phyloP scores from a whole-genome alignment of 108 stramenopile species.

The Chaetoceros muelleri region DNA sequence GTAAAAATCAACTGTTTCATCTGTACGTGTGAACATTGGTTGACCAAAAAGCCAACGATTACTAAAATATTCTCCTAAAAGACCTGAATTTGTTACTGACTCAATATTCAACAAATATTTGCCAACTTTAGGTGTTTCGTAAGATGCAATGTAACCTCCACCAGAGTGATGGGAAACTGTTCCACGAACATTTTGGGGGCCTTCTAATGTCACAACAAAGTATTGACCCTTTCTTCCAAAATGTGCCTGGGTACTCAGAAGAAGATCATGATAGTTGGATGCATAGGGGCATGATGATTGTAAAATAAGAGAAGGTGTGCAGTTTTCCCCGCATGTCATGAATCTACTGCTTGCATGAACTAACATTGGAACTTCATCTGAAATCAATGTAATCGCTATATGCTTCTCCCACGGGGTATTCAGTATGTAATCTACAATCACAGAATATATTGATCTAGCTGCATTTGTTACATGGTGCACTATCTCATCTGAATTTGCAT shows the following conservation, averaged over 20 bases:
- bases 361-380: conserved; percentile 9
- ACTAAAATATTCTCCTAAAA: conserved; percentile 73
- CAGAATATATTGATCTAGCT: conserved; percentile 24
- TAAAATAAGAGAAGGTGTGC: conserved; percentile 5
- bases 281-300: conserved; percentile 13
- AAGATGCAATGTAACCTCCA: conserved; percentile 41
- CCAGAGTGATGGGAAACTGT: conserved; percentile 13
- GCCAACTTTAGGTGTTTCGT: conserved; percentile 45
- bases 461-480: conserved; percentile 21
- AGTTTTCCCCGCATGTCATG: conserved; percentile 8
- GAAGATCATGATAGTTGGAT: conserved; percentile 6
- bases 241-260: conserved; percentile 9
- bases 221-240: conserved; percentile 43
- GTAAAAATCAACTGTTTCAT: conserved; percentile 47
- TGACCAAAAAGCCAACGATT: conserved; percentile 62
- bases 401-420: conserved; percentile 4
- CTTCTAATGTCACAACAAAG: conserved; percentile 37
- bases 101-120: conserved; percentile 37
- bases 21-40: conserved; percentile 35
- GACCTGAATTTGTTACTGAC: conserved; percentile 35
- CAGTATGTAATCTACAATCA: conserved; percentile 9
- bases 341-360: conserved; percentile 30
- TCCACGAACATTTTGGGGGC: conserved; percentile 16
- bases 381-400: conserved; percentile 7
- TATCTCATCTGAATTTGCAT: conserved; percentile 23